Conservation (phyloP, 257 asterid genomes). For the Primulina huaijiensis region DNA sequence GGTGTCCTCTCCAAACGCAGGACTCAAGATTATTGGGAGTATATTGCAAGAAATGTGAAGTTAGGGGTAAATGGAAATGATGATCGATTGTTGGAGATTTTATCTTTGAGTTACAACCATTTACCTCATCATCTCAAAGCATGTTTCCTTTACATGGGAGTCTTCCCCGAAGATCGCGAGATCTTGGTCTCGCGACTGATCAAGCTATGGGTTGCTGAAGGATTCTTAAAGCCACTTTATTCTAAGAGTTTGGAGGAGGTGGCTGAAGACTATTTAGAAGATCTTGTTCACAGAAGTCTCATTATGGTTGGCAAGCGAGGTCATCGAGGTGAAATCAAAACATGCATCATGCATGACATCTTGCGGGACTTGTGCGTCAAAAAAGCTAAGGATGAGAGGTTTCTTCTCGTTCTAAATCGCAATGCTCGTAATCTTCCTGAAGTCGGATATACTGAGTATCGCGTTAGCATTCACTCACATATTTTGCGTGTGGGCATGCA, state of each 20-base stretch:
- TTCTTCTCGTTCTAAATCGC: conserved; percentile 20
- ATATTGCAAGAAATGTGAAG: conserved; percentile 18
- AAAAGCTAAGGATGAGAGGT: conserved; percentile 26
- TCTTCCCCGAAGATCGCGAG: conserved; percentile 9
- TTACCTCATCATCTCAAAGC: conserved; percentile 17
- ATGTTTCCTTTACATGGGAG: conserved; percentile 22
- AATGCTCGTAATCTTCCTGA: background rate
- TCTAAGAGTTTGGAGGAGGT: conserved; percentile 10
- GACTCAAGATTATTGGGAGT: conserved; percentile 23
- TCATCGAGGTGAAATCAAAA: conserved; percentile 5
- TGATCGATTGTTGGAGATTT: conserved; percentile 1
- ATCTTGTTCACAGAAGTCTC: conserved; percentile 16
- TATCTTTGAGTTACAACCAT: conserved; percentile 8
- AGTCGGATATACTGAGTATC: background rate
- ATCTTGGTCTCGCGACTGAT: background rate
- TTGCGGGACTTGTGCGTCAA: conserved; percentile 22
- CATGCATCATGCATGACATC: conserved; percentile 6
- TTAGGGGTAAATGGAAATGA: background rate
- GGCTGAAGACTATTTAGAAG: conserved; percentile 13
- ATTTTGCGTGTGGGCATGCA: background rate
- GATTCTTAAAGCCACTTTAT: conserved; percentile 9
- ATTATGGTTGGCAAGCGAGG: background rate
- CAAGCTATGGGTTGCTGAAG: conserved; percentile 21
- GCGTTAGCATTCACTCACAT: conserved; percentile 16
- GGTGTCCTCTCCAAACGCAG: conserved; percentile 16